A percentile compares a stretch with the other conserved stretches of the same genome.
phyloP scores from a whole-genome alignment of 352 stramenopile species.

The Pythium coloratum region DNA sequence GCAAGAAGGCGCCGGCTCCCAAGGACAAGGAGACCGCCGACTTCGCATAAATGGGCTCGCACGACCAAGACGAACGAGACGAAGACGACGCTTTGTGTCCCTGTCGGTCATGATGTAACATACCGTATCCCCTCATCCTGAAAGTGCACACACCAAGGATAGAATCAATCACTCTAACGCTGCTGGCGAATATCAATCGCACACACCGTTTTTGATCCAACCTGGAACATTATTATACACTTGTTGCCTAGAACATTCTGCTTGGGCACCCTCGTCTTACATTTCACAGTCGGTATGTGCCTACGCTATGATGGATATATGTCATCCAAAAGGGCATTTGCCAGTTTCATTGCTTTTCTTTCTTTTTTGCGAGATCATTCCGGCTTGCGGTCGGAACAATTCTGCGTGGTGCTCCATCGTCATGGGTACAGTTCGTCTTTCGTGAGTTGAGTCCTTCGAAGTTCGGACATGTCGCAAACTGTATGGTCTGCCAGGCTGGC shows the following conservation, averaged over 20 bases:
- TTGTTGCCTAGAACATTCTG: no score
- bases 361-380: background rate
- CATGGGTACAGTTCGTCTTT: slow-evolving; percentile 5
- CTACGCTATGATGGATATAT: background rate
- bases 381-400: background rate
- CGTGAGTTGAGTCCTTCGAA: background rate
- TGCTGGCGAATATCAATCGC: slow-evolving; percentile 2
- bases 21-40: slow-evolving; percentile 36
- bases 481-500: background rate
- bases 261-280: background rate
- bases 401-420: slow-evolving; percentile 1
- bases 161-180: background rate
- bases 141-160: background rate
- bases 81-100: background rate
- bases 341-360: background rate
- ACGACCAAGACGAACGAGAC: background rate
- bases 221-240: background rate
- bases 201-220: slow-evolving; percentile 5
- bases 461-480: background rate
- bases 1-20: slow-evolving; percentile 16
- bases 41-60: slow-evolving; percentile 21
- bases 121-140: background rate
- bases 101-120: slow-evolving; percentile 5
- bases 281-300: background rate
- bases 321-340: background rate